These are phyloP conservation scores for Sarcodon sp. DNA, from an alignment of 768 basidiomycete genomes.

Conservation along the genomic window DNA sequence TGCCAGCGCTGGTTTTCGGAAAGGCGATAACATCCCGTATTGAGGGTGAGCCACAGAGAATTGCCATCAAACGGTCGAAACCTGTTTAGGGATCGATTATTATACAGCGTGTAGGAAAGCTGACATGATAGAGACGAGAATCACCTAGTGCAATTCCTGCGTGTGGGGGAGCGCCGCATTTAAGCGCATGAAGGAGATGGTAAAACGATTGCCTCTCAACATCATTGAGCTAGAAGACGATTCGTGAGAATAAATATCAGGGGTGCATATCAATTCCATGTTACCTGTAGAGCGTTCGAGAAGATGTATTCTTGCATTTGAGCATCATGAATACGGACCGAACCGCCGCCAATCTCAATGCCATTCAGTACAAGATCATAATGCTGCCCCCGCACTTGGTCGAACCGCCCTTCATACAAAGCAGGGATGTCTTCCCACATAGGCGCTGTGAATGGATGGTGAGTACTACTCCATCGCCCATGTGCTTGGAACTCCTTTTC, in stretches of 20 bases:
- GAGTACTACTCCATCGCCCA: conserved; percentile 85
- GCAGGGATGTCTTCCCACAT: conserved; percentile 80
- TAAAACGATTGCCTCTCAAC: conserved; percentile 65
- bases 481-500: conserved; percentile 82
- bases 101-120: not conserved
- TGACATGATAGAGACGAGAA: not conserved
- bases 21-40: conserved; percentile 96
- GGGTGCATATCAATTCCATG: not conserved
- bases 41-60: conserved; percentile 74
- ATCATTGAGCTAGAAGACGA: conserved; percentile 46
- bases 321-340: conserved; percentile 86
- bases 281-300: conserved; percentile 62
- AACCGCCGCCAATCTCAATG: conserved; percentile 88
- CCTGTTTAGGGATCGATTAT: conserved; percentile 31
- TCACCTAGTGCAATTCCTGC: conserved; percentile 87
- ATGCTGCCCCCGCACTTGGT: conserved; percentile 87
- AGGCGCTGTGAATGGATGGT: conserved; percentile 95
- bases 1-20: conserved; percentile 78
- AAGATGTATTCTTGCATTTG: conserved; percentile 80
- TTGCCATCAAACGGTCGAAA: conserved; percentile 87
- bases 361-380: conserved; percentile 95
- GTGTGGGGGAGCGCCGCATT: conserved; percentile 89
- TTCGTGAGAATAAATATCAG: not conserved
- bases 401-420: conserved; percentile 58
- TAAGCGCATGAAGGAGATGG: conserved; percentile 78